Percentiles rank a stretch among this genome's conserved stretches.
phyloP scores from a whole-genome alignment of 31 red algal species.

The Asparagopsis taxiformis region DNA sequence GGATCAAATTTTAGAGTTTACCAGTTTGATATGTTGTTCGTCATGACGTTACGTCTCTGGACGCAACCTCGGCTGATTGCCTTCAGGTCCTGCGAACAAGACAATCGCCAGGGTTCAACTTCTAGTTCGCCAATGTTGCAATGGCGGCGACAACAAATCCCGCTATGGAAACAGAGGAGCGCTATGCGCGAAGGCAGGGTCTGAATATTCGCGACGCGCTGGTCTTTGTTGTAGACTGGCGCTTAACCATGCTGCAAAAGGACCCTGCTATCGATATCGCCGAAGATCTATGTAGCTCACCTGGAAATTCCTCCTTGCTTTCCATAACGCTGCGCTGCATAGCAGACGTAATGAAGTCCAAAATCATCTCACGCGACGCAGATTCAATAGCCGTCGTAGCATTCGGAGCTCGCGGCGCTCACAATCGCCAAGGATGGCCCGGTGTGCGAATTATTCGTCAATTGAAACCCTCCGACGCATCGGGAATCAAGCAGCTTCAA shows the following conservation, averaged over 20 bases:
- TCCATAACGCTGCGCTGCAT: conserved; percentile 40
- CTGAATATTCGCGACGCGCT: conserved; percentile 39
- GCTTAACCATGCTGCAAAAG: conserved; percentile 23
- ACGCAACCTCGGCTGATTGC: too few species aligned
- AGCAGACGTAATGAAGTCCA: conserved; percentile 48
- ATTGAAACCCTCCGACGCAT: conserved; percentile 17
- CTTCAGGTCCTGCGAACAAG: too few species aligned
- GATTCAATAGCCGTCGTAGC: conserved; percentile 41
- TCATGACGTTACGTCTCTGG: too few species aligned
- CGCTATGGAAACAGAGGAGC: conserved; percentile 8
- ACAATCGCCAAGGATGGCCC: conserved; percentile 28
- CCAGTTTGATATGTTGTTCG: too few species aligned
- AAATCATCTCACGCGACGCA: conserved; percentile 13
- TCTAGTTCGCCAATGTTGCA: too few species aligned
- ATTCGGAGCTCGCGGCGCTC: conserved; percentile 32
- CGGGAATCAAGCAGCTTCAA: conserved; percentile 25
- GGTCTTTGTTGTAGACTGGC: conserved; percentile 53
- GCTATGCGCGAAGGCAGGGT: conserved; percentile 19
- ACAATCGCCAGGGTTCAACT: too few species aligned
- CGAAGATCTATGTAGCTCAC: conserved; percentile 13
- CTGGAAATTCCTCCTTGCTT: conserved; percentile 37
- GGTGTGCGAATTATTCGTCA: conserved; percentile 37
- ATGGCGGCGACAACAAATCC: not conserved
- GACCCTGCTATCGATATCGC: conserved; percentile 20
- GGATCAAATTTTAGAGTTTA: too few species aligned